Base-by-base conservation (phyloP, 257 asterid genomes). In the Lycium ferocissimum region DNA sequence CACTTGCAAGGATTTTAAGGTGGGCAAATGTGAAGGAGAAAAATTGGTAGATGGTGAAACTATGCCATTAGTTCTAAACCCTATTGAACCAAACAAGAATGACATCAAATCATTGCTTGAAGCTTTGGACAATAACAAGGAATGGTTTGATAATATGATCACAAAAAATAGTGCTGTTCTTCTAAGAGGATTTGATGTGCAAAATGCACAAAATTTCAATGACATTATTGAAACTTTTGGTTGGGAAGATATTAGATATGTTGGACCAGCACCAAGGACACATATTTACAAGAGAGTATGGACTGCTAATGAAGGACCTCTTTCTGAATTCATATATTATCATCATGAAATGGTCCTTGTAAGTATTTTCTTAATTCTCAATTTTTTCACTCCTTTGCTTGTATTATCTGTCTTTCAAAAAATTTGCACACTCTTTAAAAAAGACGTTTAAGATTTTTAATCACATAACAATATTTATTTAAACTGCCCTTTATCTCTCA, bases 271-370 rank as follows among this genome's bases (percentile, higher is more conserved):
- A 0, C 98, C 98, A 0, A 87, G 97, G 45, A 93, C 98, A 0
- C 98, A 94, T 87, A 83, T 94, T 35, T 80, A 94, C 87, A 94
- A 94, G 88, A 88, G 97, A 79, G 63, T 94, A 9, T 93, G 97
- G 97, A 94, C 98, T 0, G 98, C 98, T 70, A 94, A 94, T 76
- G 98, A 93, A 72, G 98, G 98, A 2, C 97, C 98, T 13, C 86
- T 94, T 53, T 92, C 97, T 1, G 93, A 94, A 87, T 94, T 93
- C 87, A 92, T 94, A 18, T 94, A 92, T 88, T 94, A 92, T 65
- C 98, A 94, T 84, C 98, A 94, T 84, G 97, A 93, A 87, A 94
- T 94, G 98, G 97, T 93, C 83, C 86, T 93, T 89, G 98, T 92
- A 40, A 91, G 91, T 86, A 5, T 22, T 15, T 15, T 43, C 0